phyloP scores from a whole-genome alignment of 371 early-diverging fungal genomes.

The Mucor racemosus region DNA sequence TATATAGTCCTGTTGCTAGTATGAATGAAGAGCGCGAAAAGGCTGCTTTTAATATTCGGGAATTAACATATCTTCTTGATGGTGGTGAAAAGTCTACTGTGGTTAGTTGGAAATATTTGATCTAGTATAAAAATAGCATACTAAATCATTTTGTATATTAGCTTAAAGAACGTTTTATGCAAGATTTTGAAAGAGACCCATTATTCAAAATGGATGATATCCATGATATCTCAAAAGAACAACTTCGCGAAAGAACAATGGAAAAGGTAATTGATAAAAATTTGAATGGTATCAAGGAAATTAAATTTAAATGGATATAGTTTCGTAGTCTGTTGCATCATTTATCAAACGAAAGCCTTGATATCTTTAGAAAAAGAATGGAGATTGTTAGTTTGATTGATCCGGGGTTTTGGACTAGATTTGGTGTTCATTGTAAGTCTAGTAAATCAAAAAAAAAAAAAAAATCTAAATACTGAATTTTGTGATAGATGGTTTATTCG shows the following conservation, averaged over 20 bases:
- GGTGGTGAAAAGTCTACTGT: constrained; percentile 73
- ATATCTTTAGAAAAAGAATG: constrained; percentile 82
- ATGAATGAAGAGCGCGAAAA: constrained; percentile 76
- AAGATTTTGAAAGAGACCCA: constrained; percentile 90
- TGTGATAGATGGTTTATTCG: constrained; percentile 74
- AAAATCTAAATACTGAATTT: background rate
- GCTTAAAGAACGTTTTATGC: constrained; percentile 83
- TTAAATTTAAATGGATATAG: constrained; percentile 23
- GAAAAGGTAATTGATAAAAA: constrained; percentile 58
- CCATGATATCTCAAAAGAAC: constrained; percentile 74
- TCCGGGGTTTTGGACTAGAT: constrained; percentile 92
- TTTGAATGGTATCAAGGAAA: too few species aligned
- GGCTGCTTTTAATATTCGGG: constrained; percentile 76
- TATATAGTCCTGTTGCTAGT: constrained; percentile 46
- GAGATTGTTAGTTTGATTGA: constrained; percentile 81
- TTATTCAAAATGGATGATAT: constrained; percentile 82
- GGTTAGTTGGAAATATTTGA: constrained; percentile 30
- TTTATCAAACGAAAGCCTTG: constrained; percentile 76
- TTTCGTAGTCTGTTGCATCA: constrained; percentile 76
- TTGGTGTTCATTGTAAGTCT: constrained; percentile 82
- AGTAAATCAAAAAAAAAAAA: background rate
- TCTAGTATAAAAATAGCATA: too few species aligned
- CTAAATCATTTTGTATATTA: constrained; percentile 20
- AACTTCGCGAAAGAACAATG: constrained; percentile 89
- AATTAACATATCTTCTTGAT: constrained; percentile 85